These are phyloP conservation scores for Pholiota microspora DNA, from an alignment of 768 basidiomycete genomes.

Conservation along the genomic window DNA sequence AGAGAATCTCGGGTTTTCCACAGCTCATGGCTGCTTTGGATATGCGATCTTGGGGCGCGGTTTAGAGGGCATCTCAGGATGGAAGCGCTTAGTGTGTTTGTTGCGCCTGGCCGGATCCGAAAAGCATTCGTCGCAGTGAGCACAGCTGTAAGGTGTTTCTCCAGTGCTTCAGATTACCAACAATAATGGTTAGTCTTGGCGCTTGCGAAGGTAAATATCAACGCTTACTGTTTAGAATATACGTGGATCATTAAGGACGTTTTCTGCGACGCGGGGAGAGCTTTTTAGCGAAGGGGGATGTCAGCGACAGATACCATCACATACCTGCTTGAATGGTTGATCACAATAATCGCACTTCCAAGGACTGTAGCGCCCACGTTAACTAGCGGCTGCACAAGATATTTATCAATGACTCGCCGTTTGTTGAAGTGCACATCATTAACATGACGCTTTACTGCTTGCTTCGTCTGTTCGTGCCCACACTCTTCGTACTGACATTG, in stretches of 20 bases:
- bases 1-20: not conserved
- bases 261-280: not conserved
- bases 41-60: slow-evolving; percentile 4
- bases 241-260: slow-evolving; percentile 3
- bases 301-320: not conserved
- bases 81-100: slow-evolving; percentile 52
- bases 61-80: slow-evolving; percentile 20
- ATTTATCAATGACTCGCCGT: slow-evolving; percentile 38
- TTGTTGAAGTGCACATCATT: slow-evolving; percentile 60
- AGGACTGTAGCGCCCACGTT: not conserved
- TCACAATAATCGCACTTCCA: slow-evolving; percentile 5
- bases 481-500: slow-evolving; percentile 11
- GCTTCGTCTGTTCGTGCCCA: slow-evolving; percentile 35
- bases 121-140: slow-evolving; percentile 49
- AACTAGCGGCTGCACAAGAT: not conserved
- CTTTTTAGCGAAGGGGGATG: not conserved
- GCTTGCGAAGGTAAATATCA: not conserved
- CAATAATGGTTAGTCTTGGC: not conserved
- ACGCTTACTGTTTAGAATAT: slow-evolving; percentile 8
- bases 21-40: not conserved
- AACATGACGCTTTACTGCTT: slow-evolving; percentile 68
- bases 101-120: slow-evolving; percentile 66
- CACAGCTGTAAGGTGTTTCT: slow-evolving; percentile 50
- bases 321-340: slow-evolving; percentile 3
- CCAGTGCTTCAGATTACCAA: slow-evolving; percentile 44